These are phyloP conservation scores for Choiromyces venosus DNA, from an alignment of 495 filamentous ascomycete genomes.

Conservation along the genomic window DNA sequence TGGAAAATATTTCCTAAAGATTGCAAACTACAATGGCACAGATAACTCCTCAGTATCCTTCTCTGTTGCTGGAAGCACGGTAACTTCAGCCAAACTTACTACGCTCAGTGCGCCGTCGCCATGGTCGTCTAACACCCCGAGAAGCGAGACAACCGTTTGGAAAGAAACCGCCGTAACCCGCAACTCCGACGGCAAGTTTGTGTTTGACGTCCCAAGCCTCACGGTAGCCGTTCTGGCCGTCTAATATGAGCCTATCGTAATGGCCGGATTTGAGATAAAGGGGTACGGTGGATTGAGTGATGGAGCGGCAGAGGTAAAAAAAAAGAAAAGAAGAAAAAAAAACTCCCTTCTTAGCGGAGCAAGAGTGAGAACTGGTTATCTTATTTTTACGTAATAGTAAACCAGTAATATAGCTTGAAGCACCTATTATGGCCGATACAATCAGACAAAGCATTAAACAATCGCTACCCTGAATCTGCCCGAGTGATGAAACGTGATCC, in stretches of 20 bases:
- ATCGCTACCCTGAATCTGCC: neutral
- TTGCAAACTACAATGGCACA: slow-evolving; percentile 53
- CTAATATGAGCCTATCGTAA: neutral
- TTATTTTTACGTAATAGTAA: too few relatives aligned
- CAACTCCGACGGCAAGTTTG: slow-evolving; percentile 43
- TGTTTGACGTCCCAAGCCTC: slow-evolving; percentile 43
- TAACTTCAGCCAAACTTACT: slow-evolving; percentile 47
- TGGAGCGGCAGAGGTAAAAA: too few relatives aligned
- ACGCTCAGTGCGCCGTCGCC: slow-evolving; percentile 48
- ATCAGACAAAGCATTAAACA: neutral
- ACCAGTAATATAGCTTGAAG: neutral
- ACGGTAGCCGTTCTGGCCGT: slow-evolving; percentile 44
- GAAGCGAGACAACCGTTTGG: slow-evolving; percentile 45
- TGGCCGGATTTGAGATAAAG: neutral
- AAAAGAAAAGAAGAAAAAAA: neutral
- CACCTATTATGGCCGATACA: neutral
- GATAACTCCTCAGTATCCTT: slow-evolving; percentile 47
- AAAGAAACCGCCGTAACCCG: slow-evolving; percentile 44
- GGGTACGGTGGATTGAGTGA: neutral
- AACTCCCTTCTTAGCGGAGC: neutral
- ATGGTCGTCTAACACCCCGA: slow-evolving; percentile 47
- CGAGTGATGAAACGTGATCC: neutral
- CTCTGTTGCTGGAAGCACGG: slow-evolving; percentile 44
- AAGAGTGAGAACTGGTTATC: too few relatives aligned
- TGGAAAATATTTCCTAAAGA: slow-evolving; percentile 47